Conservation (phyloP, 805 yeast species). For the Yarrowia keelungensis region DNA sequence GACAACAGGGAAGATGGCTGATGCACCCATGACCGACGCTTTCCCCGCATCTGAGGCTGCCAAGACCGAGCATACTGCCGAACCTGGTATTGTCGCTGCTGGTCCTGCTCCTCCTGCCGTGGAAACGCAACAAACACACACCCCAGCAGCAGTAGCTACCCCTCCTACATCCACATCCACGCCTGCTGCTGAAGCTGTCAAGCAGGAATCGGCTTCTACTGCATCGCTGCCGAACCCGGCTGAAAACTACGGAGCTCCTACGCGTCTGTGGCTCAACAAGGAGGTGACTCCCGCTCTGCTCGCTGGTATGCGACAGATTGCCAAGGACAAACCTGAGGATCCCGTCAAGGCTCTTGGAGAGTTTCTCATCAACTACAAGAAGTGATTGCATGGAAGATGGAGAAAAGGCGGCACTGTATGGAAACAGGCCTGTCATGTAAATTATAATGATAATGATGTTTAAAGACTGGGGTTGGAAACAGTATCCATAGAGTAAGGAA, state of each 20-base stretch:
- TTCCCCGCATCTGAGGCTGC: background rate
- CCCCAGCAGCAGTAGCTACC: conserved; percentile 10
- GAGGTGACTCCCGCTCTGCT: conserved; percentile 67
- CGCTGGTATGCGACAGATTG: conserved; percentile 66
- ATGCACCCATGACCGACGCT: conserved; percentile 16
- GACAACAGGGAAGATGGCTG: no score
- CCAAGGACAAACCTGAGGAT: conserved; percentile 47
- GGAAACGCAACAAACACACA: background rate
- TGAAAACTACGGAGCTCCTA: conserved; percentile 61
- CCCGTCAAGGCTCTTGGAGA: conserved; percentile 45
- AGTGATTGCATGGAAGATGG: background rate
- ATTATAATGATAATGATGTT: conserved; percentile 18
- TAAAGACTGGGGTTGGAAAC: no score
- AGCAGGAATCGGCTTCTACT: conserved; percentile 12
- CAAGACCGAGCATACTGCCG: background rate
- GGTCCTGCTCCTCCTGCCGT: background rate
- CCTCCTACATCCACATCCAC: conserved; percentile 17
- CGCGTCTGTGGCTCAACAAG: conserved; percentile 70
- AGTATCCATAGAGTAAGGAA: no score
- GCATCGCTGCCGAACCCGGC: conserved; percentile 35
- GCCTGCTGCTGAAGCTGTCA: conserved; percentile 12
- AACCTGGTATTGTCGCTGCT: background rate
- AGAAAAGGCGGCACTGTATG: background rate
- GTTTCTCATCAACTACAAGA: conserved; percentile 42
- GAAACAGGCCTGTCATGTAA: background rate